Evolutionary conservation across 2,329 filamentous ascomycete species (phyloP).

Genomic region (Capronia coronata): DNA sequence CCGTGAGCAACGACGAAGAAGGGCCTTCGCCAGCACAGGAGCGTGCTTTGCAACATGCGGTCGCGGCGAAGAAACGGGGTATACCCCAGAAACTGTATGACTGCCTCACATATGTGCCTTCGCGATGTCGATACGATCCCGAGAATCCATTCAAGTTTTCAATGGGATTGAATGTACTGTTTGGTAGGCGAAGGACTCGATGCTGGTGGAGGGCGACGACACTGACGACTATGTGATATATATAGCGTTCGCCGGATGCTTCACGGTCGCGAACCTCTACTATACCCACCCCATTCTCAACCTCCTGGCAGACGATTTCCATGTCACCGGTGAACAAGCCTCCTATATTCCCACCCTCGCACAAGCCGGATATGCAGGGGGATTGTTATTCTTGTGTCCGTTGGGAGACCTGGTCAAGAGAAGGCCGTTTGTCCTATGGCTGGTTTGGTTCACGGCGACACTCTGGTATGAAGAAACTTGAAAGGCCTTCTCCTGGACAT

Average conservation of each 20-base stretch:
- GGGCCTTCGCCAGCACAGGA: not conserved
- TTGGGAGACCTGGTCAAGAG: constrained; percentile 63
- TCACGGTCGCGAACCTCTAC: constrained; percentile 75
- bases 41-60: constrained; percentile 1
- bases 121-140: constrained; percentile 30
- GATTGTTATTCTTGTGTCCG: constrained; percentile 67
- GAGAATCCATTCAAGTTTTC: constrained; percentile 29
- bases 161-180: constrained; percentile 30
- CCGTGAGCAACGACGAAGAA: constrained; percentile 2
- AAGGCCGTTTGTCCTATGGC: constrained; percentile 57
- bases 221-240: constrained; percentile 19
- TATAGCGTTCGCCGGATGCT: constrained; percentile 42
- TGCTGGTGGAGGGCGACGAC: not conserved
- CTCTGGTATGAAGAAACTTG: constrained; percentile 53
- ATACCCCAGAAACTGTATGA: constrained; percentile 11
- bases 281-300: constrained; percentile 76
- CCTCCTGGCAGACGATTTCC: constrained; percentile 64
- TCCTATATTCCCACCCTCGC: constrained; percentile 65
- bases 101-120: constrained; percentile 27
- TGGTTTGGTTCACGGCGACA: constrained; percentile 63
- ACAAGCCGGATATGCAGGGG: constrained; percentile 71
- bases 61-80: not conserved
- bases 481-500: not conserved
- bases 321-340: constrained; percentile 62
- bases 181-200: constrained; percentile 28